These are phyloP conservation scores for Puccinia hordei DNA, from an alignment of 1,284 basidiomycete genomes.

Conservation along the genomic window DNA sequence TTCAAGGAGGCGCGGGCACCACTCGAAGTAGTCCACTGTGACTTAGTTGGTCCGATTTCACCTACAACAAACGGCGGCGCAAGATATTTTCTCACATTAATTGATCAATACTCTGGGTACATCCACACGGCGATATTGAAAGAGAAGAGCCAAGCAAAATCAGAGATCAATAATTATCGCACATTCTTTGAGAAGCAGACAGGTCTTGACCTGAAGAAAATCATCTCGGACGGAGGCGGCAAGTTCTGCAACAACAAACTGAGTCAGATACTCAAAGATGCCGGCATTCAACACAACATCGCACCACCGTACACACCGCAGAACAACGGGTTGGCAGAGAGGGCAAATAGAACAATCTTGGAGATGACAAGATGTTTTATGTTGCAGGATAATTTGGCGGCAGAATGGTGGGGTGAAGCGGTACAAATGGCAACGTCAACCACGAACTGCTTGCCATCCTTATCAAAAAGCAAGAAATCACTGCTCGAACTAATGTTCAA, in stretches of 20 bases:
- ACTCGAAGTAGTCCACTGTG: too few relatives aligned
- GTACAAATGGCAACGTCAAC: background rate
- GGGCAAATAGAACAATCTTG: constrained; percentile 7
- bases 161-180: background rate
- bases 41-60: too few relatives aligned
- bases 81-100: too few relatives aligned
- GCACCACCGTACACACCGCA: background rate
- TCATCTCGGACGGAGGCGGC: background rate
- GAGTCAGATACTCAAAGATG: background rate
- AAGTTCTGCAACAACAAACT: background rate
- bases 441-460: background rate
- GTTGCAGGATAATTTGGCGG: background rate
- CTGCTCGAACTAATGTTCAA: background rate
- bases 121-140: background rate
- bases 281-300: background rate
- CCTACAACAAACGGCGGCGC: too few relatives aligned
- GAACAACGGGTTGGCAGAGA: background rate
- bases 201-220: background rate
- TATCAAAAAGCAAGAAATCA: background rate
- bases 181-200: constrained; percentile 20
- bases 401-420: constrained; percentile 9
- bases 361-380: background rate
- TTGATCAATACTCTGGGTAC: too few relatives aligned
- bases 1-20: too few relatives aligned
- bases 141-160: background rate